Evolutionary conservation across 2,329 filamentous ascomycete genomes (phyloP).

Genomic region (Periconia macrospinosa): DNA sequence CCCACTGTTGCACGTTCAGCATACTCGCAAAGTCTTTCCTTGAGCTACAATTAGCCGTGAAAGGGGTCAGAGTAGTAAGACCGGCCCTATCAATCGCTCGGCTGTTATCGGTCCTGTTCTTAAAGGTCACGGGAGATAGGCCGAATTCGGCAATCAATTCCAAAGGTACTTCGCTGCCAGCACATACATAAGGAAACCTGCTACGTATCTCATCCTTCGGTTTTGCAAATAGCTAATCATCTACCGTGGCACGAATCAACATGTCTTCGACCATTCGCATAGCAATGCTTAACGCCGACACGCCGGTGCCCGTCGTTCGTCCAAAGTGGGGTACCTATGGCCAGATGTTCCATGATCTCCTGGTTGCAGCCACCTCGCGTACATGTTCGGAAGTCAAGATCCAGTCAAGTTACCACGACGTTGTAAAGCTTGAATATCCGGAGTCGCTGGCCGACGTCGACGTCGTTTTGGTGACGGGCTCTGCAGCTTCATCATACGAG

Average conservation of each 20-base stretch:
- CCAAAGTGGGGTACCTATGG: conserved; percentile 27
- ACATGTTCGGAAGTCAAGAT: conserved; percentile 16
- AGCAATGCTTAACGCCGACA: conserved; percentile 37
- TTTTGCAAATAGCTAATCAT: background rate
- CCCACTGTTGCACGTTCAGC: no score
- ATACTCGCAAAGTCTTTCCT: background rate
- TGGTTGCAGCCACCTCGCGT: conserved; percentile 19
- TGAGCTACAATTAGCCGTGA: background rate
- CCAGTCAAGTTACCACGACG: conserved; percentile 40
- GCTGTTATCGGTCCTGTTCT: background rate
- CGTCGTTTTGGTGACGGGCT: conserved; percentile 46
- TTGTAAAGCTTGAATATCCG: conserved; percentile 41
- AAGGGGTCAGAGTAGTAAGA: background rate
- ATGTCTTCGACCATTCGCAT: conserved; percentile 16
- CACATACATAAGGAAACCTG: background rate
- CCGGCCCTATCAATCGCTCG: background rate
- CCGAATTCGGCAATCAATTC: background rate
- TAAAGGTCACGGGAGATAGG: background rate
- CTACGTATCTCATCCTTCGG: background rate
- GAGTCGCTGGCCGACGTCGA: conserved; percentile 30
- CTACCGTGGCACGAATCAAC: background rate
- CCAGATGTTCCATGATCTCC: conserved; percentile 30
- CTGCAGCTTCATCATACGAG: conserved; percentile 36
- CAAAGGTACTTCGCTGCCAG: background rate
- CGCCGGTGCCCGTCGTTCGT: conserved; percentile 26